Conservation (phyloP, 1,284 basidiomycete genomes). For the Trichosporon sp. region DNA sequence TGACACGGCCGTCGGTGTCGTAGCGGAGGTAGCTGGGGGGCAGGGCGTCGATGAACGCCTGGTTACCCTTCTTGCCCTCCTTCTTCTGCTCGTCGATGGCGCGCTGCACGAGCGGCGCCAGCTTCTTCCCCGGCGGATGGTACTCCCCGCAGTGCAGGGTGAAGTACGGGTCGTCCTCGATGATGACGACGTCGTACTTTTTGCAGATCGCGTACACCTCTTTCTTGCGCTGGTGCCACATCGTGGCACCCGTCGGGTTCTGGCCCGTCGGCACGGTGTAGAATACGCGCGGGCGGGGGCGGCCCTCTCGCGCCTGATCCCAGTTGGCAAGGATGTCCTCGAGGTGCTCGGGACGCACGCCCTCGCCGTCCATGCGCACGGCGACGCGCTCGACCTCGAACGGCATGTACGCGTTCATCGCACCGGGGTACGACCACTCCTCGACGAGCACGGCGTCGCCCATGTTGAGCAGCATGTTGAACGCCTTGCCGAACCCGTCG, state of each 20-base stretch:
- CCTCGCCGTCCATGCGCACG: conserved; percentile 67
- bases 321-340: conserved; percentile 62
- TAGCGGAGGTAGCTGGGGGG: conserved; percentile 66
- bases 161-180: conserved; percentile 79
- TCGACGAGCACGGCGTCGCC: conserved; percentile 69
- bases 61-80: conserved; percentile 40
- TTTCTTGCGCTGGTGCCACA: conserved; percentile 64
- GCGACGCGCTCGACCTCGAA: conserved; percentile 33
- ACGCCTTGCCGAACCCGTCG: conserved; percentile 57
- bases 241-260: conserved; percentile 70
- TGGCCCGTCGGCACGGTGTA: conserved; percentile 59
- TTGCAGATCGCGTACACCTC: conserved; percentile 73
- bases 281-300: conserved; percentile 58
- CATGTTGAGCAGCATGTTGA: conserved; percentile 62
- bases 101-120: conserved; percentile 45
- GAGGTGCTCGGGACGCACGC: conserved; percentile 62
- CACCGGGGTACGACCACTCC: conserved; percentile 53
- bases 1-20: conserved; percentile 46
- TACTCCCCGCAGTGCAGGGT: conserved; percentile 53
- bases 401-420: conserved; percentile 45
- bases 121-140: conserved; percentile 3
- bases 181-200: conserved; percentile 69
- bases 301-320: conserved; percentile 57
- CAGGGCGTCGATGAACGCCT: conserved; percentile 50
- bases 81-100: conserved; percentile 36